These are phyloP conservation scores for Irpex sp. DNA, from an alignment of 1,284 basidiomycete species.

Conservation along the genomic window DNA sequence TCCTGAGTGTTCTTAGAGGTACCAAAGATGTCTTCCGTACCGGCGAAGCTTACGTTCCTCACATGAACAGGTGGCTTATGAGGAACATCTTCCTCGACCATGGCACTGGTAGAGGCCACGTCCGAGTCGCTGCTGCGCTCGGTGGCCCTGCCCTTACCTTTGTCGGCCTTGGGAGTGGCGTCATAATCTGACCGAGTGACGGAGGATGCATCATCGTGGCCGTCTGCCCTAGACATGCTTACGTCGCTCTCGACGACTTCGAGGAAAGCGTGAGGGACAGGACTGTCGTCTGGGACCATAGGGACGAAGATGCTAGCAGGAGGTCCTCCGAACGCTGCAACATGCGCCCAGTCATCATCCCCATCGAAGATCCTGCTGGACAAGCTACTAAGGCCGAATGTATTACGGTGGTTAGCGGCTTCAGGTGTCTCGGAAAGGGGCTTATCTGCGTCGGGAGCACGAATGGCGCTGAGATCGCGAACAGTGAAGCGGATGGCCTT, in stretches of 20 bases:
- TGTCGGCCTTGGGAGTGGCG: slow-evolving; percentile 1
- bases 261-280: slow-evolving; percentile 57
- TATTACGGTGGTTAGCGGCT: slow-evolving; percentile 40
- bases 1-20: slow-evolving; percentile 10
- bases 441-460: slow-evolving; percentile 24
- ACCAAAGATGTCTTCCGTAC: slow-evolving; percentile 17
- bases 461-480: slow-evolving; percentile 50
- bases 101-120: slow-evolving; percentile 45
- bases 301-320: slow-evolving; percentile 21
- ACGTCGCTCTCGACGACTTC: slow-evolving; percentile 54
- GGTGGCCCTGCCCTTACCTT: slow-evolving; percentile 3
- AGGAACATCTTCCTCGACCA: slow-evolving; percentile 47
- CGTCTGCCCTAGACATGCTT: slow-evolving; percentile 28
- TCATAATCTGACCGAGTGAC: slow-evolving; percentile 7
- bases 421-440: slow-evolving; percentile 33
- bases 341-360: slow-evolving; percentile 59
- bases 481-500: slow-evolving; percentile 54
- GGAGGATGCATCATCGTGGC: slow-evolving; percentile 13
- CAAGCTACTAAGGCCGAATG: slow-evolving; percentile 33
- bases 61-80: slow-evolving; percentile 63
- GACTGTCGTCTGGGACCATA: slow-evolving; percentile 7
- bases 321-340: slow-evolving; percentile 26
- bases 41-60: slow-evolving; percentile 18
- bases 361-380: slow-evolving; percentile 12
- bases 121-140: slow-evolving; percentile 2